Evolutionary conservation across 495 filamentous ascomycete genomes (phyloP).

Genomic region (Penicillium atrosanguineum): DNA sequence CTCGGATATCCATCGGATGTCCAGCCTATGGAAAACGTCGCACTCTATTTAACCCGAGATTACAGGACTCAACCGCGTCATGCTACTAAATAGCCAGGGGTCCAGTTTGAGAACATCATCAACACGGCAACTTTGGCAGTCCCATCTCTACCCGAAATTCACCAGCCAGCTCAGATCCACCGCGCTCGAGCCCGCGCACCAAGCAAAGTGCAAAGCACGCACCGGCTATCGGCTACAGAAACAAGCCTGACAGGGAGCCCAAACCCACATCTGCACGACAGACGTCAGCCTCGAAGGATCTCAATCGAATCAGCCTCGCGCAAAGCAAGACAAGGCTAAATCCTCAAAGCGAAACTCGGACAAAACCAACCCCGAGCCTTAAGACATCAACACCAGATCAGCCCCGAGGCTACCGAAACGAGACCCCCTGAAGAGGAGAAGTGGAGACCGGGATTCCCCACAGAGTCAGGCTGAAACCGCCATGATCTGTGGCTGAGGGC

Average conservation of each 20-base stretch:
- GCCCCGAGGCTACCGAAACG: constrained; percentile 4
- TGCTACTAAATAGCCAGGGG: not conserved
- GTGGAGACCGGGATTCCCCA: constrained; percentile 22
- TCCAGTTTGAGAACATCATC: not conserved
- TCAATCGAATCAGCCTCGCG: not conserved
- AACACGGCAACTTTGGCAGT: not conserved
- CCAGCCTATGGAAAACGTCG: not conserved
- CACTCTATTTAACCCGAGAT: constrained; percentile 4
- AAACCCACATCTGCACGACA: not conserved
- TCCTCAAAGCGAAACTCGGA: too few species aligned
- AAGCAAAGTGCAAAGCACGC: not conserved
- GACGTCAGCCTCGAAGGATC: too few species aligned
- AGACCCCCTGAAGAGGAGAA: constrained; percentile 11
- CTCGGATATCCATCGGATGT: not conserved
- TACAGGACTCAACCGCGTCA: constrained; percentile 6
- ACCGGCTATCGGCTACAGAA: not conserved
- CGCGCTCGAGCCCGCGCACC: not conserved
- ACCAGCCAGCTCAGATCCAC: not conserved
- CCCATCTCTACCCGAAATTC: not conserved
- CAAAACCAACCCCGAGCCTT: constrained; percentile 2
- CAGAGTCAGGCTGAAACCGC: constrained; percentile 29
- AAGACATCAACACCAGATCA: constrained; percentile 1
- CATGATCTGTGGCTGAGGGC: constrained; percentile 26
- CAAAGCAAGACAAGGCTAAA: not conserved
- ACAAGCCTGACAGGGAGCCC: not conserved